A percentile compares a stretch with the other conserved stretches of the same genome.
These are phyloP conservation scores for Potentilla sterilis DNA, from an alignment of 306 rosid genomes.

Conservation along the genomic window DNA sequence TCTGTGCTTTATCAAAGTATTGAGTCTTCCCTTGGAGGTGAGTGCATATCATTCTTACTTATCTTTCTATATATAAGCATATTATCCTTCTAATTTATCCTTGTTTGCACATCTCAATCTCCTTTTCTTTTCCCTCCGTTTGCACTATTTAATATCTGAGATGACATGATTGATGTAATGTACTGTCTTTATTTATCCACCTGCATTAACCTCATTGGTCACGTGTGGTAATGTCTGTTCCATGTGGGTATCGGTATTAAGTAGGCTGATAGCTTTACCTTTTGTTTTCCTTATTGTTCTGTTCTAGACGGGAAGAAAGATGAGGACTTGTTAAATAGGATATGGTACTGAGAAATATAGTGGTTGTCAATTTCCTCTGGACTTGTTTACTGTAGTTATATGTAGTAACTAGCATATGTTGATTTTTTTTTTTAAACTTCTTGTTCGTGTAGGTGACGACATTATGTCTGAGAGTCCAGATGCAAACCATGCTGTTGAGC, in stretches of 20 bases:
- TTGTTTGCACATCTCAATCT: neutral
- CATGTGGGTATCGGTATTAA: neutral
- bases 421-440: conserved; percentile 4
- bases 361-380: neutral
- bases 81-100: neutral
- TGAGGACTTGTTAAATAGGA: neutral
- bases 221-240: neutral
- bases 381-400: neutral
- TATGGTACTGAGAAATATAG: neutral
- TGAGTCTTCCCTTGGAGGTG: conserved; percentile 60
- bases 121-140: neutral
- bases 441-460: conserved; percentile 42
- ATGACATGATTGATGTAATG: neutral
- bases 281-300: neutral
- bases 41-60: conserved; percentile 23
- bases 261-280: neutral
- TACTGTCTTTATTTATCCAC: neutral
- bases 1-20: conserved; percentile 50
- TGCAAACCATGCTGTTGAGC: conserved; percentile 22
- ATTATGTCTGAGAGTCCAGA: conserved; percentile 20
- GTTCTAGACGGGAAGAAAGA: neutral
- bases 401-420: neutral
- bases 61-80: neutral
- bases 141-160: neutral
- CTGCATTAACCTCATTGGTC: neutral